phyloP scores from a whole-genome alignment of 2,329 filamentous ascomycete genomes.

The Polytolypa hystricis region DNA sequence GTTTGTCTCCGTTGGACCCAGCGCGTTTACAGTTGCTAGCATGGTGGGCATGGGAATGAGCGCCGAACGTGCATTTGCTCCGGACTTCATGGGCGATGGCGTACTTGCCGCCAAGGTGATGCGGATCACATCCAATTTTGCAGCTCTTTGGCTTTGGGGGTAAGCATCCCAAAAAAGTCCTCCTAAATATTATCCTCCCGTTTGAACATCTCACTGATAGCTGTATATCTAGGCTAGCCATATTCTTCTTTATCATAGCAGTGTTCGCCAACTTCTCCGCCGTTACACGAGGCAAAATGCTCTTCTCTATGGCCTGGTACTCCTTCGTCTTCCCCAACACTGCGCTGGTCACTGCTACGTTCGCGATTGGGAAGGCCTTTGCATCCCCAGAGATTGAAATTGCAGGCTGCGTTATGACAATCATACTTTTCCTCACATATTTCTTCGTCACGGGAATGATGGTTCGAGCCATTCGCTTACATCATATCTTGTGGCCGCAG shows the following conservation, averaged over 20 bases:
- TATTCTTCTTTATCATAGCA: conserved; percentile 76
- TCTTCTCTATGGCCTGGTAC: conserved; percentile 79
- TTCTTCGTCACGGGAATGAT: conserved; percentile 57
- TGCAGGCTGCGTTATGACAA: conserved; percentile 56
- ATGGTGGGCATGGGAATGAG: conserved; percentile 47
- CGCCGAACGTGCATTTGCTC: conserved; percentile 38
- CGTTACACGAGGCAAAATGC: conserved; percentile 48
- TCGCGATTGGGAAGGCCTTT: conserved; percentile 56
- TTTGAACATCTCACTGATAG: background rate
- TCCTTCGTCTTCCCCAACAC: conserved; percentile 76
- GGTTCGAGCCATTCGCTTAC: conserved; percentile 54
- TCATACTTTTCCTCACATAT: conserved; percentile 57
- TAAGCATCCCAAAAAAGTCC: conserved; percentile 17
- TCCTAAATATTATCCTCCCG: too few species aligned
- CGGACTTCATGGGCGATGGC: conserved; percentile 48
- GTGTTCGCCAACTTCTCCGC: conserved; percentile 66
- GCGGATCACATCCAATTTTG: conserved; percentile 48
- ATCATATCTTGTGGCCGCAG: conserved; percentile 65
- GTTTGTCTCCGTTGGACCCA: conserved; percentile 74
- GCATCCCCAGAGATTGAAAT: conserved; percentile 50
- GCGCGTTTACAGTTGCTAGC: conserved; percentile 55
- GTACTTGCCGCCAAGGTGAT: conserved; percentile 44
- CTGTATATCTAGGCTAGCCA: conserved; percentile 41
- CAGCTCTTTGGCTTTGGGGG: conserved; percentile 70
- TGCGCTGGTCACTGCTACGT: conserved; percentile 60